Evolutionary conservation across 495 filamentous ascomycete species (phyloP).

Genomic region (Neurospora sp.): DNA sequence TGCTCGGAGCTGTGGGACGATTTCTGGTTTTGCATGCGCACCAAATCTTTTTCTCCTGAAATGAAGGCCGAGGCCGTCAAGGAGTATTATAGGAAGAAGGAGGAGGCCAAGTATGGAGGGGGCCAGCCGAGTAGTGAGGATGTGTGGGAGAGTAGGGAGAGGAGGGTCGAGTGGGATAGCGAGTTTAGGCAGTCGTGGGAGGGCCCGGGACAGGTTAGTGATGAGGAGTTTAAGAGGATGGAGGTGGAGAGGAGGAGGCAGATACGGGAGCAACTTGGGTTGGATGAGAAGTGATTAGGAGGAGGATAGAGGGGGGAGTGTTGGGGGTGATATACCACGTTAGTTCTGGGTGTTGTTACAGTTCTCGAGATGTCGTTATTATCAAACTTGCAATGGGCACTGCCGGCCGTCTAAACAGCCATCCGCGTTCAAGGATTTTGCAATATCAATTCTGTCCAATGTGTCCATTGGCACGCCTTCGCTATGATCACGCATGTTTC

Average conservation of each 20-base stretch:
- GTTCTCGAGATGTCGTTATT: not conserved
- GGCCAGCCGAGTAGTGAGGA: conserved; percentile 70
- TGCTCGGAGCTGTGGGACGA: conserved; percentile 78
- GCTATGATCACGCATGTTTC: not conserved
- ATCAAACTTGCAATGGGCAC: not conserved
- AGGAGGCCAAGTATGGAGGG: conserved; percentile 63
- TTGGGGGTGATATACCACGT: not conserved
- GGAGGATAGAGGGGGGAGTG: too few relatives aligned
- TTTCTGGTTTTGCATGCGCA: conserved; percentile 94
- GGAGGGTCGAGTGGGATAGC: conserved; percentile 31
- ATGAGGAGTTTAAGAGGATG: conserved; percentile 47
- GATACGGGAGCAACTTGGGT: conserved; percentile 17
- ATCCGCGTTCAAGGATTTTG: not conserved
- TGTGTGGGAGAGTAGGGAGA: conserved; percentile 68
- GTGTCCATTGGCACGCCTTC: not conserved
- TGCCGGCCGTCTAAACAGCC: not conserved
- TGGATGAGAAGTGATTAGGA: conserved; percentile 17
- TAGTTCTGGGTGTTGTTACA: not conserved
- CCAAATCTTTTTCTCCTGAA: conserved; percentile 41
- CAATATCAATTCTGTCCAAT: not conserved
- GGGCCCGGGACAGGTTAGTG: conserved; percentile 36
- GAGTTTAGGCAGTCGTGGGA: conserved; percentile 36
- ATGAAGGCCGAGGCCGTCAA: conserved; percentile 48
- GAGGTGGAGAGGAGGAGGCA: conserved; percentile 42
- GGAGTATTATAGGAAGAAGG: conserved; percentile 57